Evolutionary conservation across 148 eudicot species (phyloP), one percentile per base, ranked within the genome.

Genomic region (Rhododendron henanense): DNA sequence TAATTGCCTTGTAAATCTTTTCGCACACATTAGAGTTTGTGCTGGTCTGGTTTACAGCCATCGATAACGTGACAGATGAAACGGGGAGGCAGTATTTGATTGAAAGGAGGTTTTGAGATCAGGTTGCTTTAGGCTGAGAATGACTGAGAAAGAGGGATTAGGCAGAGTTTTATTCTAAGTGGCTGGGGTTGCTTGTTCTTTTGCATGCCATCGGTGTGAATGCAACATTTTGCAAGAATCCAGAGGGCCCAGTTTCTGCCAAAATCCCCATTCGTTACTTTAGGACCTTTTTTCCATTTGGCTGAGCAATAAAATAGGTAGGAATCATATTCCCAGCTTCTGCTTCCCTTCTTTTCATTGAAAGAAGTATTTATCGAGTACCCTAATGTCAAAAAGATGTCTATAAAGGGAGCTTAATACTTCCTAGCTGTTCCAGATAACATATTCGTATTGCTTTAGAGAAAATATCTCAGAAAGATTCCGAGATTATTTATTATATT

Each of bases 21-120:
- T 78, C 71, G 25, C 84, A 86, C 16, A 84, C 87, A 11, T 23
- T 39, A 61, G 69, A 81, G 21, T 78, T 78, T 83, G 79, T 16
- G 71, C 18, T 78, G 76, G 37, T 78, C 37, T 87, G 86, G 83
- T 84, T 82, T 25, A 44, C 47, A 15, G 80, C 91, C 91, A 90
- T 90, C 45, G 84, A 51, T 45, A 35, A 74, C 6, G 75, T 10
- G 75, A 19, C 81, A 51, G 71, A 2, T 53, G n/a, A 15, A 25
- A 51, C 39, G 25, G 44, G 76, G 78, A 23, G 50, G 55, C 73
- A 44, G 81, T 78, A 23, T 10, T 45, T 44, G 81, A 5, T 45
- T n/a, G 79, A 6, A 6, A 2, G 21, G 14, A 3, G 55, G 11
- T 41, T 9, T 45, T 37, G 48, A 47, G 25, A 47, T 6, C 5